Evolutionary conservation across 345 rosid species (phyloP), one percentile per base, ranked within the genome.

Genomic region (Eucalyptus sp.): DNA sequence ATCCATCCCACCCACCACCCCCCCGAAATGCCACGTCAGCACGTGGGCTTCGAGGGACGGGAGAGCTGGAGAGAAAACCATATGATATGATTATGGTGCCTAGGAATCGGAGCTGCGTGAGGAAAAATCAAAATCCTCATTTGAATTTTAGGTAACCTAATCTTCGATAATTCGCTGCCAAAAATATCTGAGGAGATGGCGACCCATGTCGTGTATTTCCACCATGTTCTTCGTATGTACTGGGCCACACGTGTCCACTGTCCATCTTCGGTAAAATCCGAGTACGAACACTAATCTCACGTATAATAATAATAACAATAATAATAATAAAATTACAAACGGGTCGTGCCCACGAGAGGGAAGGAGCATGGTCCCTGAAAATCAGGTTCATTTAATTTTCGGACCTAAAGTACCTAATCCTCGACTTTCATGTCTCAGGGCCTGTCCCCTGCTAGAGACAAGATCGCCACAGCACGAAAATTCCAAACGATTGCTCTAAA

Each of bases 311-410:
- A 17, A 31, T 44, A 17, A 88, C 33, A 86, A 90, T 90, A 91
- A 86, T 24, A 89, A 22, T 8, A 54, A 54, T 51, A 22, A 56
- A 49, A 56, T 56, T 22, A 87, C 88, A 89, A 76, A 71, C 6
- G 80, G 93, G 94, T 92, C 94, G 94, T 93, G 94, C 91, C 91
- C 92, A 91, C 92, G 93, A 91, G 91, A 93, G 93, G 94, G 13
- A 18, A 49, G 86, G 31, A 87, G 91, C 96, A 93, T 80, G 92
- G 93, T 71, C 93, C 93, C 92, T 91, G 91, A 90, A 92, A 92
- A 91, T 93, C 91, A 41, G 94, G 89, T 88, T 91, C 89, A 81
- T 60, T 89, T 66, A 88, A 41, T 81, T 51, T 62, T 41, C 9
- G 76, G 89, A 15, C 22, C 58, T n/a, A 88, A 88, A 56, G 68